Conservation (phyloP, 306 rosid species). For the Casuarina cunninghamiana region DNA sequence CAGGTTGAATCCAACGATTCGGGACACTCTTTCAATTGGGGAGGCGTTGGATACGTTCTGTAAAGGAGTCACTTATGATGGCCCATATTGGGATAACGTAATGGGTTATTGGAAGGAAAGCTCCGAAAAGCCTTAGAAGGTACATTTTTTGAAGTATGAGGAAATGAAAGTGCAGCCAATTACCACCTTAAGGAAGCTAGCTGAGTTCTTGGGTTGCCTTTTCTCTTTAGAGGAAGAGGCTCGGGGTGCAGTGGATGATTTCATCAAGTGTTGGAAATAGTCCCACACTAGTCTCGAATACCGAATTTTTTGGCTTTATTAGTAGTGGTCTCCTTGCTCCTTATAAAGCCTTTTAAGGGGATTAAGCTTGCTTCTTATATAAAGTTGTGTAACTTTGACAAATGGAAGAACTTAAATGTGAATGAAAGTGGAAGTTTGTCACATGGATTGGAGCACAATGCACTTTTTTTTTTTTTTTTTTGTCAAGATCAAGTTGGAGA, state of each 20-base stretch:
- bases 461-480: neutral
- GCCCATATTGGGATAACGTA: neutral
- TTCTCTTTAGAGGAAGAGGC: conserved; percentile 25
- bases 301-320: too few species aligned
- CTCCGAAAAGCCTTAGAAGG: conserved; percentile 3
- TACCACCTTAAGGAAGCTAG: neutral
- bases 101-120: neutral
- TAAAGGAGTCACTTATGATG: neutral
- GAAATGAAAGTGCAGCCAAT: neutral
- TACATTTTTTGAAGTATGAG: conserved; percentile 18
- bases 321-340: too few species aligned
- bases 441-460: too few species aligned
- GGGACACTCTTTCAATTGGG: too few species aligned
- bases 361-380: too few species aligned
- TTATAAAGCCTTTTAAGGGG: too few species aligned
- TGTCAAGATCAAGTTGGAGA: neutral
- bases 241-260: neutral
- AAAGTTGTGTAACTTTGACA: too few species aligned
- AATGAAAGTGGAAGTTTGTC: neutral
- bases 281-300: too few species aligned
- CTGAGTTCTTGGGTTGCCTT: conserved; percentile 3
- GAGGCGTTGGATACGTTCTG: too few species aligned
- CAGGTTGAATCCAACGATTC: too few species aligned
- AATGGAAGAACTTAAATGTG: too few species aligned
- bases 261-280: too few species aligned